Conservation (phyloP, 2,329 filamentous ascomycete genomes). For the Beauveria sp. region DNA sequence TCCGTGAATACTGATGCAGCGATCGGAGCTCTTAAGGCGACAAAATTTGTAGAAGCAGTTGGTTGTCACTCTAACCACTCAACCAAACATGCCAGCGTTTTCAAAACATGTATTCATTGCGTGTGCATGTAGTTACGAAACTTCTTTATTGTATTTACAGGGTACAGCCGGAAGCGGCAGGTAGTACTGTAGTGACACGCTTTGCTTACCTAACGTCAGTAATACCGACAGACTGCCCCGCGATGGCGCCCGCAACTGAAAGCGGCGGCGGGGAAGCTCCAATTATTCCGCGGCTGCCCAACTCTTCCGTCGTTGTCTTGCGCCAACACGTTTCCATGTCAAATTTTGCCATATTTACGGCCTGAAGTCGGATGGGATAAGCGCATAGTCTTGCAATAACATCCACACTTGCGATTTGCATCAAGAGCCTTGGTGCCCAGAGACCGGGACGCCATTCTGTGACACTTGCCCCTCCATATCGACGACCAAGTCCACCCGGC, state of each 20-base stretch:
- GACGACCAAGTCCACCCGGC: background rate
- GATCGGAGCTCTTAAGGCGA: too few species aligned
- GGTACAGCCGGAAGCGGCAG: background rate
- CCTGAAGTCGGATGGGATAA: background rate
- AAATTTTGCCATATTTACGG: background rate
- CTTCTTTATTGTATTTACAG: background rate
- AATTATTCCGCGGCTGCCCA: conserved; percentile 9
- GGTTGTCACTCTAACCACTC: too few species aligned
- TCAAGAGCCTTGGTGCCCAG: background rate
- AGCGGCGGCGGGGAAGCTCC: conserved; percentile 10
- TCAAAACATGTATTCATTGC: too few species aligned
- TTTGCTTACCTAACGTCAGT: background rate
- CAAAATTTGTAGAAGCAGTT: too few species aligned
- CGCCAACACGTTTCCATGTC: background rate
- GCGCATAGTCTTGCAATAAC: background rate
- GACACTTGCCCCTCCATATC: background rate
- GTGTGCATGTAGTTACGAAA: too few species aligned
- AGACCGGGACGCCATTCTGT: background rate
- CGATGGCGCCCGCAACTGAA: conserved; percentile 8
- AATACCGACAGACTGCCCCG: conserved; percentile 6
- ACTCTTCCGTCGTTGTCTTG: background rate
- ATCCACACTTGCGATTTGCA: too few species aligned
- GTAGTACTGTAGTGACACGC: background rate
- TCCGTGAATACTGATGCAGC: too few species aligned
- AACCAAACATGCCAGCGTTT: too few species aligned